phyloP scores from a whole-genome alignment of 1,139 yeast species.

The Yamadazyma oceani region DNA sequence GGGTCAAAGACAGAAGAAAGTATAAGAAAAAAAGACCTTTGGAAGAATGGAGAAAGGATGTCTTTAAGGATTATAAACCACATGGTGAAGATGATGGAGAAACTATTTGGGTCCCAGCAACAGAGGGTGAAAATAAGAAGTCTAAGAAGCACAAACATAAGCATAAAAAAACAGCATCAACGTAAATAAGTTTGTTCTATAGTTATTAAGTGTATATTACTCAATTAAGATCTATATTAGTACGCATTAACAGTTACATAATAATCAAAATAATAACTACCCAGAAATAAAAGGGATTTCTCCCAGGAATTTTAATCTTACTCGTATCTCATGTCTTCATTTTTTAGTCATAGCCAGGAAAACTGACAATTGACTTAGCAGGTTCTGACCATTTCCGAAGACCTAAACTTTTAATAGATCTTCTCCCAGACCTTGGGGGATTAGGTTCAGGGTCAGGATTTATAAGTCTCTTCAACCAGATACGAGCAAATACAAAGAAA shows the following conservation, averaged over 20 bases:
- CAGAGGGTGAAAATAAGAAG: slow-evolving; percentile 3
- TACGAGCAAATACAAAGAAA: slow-evolving; percentile 33
- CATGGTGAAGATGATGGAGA: slow-evolving; percentile 33
- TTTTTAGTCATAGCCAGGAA: slow-evolving; percentile 35
- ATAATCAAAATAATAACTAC: too few species aligned
- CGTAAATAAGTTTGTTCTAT: background rate
- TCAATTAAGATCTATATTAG: background rate
- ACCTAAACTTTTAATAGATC: slow-evolving; percentile 47
- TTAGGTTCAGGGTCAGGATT: slow-evolving; percentile 16
- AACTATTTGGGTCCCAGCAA: slow-evolving; percentile 40
- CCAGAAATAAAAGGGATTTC: too few species aligned
- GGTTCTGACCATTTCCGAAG: slow-evolving; percentile 33
- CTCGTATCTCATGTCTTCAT: too few species aligned
- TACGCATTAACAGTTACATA: too few species aligned
- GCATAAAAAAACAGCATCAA: background rate
- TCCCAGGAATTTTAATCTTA: too few species aligned
- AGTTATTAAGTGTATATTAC: slow-evolving; percentile 1
- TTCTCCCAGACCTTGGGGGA: slow-evolving; percentile 20
- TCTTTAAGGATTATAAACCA: slow-evolving; percentile 64
- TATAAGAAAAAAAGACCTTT: slow-evolving; percentile 72
- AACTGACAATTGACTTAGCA: slow-evolving; percentile 42
- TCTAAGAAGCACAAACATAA: slow-evolving; percentile 10
- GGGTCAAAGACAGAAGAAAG: slow-evolving; percentile 78
- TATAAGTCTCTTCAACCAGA: slow-evolving; percentile 33
- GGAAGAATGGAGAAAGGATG: slow-evolving; percentile 87